Evolutionary conservation across 495 filamentous ascomycete genomes (phyloP), one percentile per base, ranked within the genome.

Genomic region (Pyrenula aspistea): DNA sequence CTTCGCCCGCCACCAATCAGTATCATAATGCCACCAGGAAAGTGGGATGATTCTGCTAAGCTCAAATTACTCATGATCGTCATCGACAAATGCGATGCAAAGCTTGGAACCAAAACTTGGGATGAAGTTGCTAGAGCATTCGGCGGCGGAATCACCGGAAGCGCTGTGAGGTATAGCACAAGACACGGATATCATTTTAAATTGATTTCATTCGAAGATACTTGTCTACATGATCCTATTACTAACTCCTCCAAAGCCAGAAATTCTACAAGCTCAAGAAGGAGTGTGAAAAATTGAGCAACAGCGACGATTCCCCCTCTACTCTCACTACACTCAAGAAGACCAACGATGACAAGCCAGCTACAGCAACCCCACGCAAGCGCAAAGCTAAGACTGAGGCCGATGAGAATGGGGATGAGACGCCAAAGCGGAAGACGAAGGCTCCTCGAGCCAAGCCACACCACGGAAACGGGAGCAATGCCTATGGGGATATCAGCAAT

Each of bases 1-100:
- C 50, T 52, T 19, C 22, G n/a, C 50, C 50, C 8, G 22, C 50
- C 19, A 20, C 31, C 31, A 8, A 15, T 4, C 31, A 42, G 15
- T 42, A 42, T 42, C 31, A 42, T 15, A 42, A 42, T 42, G 31
- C 8, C 31, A 42, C 31, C 31, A 8, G 15, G 4, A 8, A 15
- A 4, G 4, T 42, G 31, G 31, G 15, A 92, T 89, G 60, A 88
- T 77, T 62, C 92, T 88, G 24, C 78, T 75, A 63, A 93, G 91
- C 59, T 91, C 88, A 67, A 93, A 92, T 63, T 91, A 88, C 61
- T 85, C 88, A 62, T 91, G 84, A 55, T 85, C 86, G n/a, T 70
- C 79, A 49, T 83, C 78, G 22, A 60, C 62, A 25, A 67, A 52
- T 8, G 50, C 19, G 22, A 52, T 8, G 19, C 22, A 10, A 20